These are phyloP conservation scores for Cutaneotrichosporon sp. DNA, from an alignment of 1,284 basidiomycete species.

Conservation along the genomic window DNA sequence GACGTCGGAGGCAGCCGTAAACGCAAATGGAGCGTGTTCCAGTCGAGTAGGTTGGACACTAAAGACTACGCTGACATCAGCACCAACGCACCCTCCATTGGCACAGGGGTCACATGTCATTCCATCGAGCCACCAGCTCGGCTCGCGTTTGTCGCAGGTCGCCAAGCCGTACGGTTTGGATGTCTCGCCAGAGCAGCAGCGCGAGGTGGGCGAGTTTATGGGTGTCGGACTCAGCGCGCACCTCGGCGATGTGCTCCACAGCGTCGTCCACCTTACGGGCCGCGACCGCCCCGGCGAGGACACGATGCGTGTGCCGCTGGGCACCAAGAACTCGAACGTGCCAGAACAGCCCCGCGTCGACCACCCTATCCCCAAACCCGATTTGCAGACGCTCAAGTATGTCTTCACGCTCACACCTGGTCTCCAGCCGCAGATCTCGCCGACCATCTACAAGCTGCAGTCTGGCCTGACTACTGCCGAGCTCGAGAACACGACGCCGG, in stretches of 20 bases:
- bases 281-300: conserved; percentile 33
- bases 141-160: conserved; percentile 27
- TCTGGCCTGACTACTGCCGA: conserved; percentile 31
- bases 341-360: not conserved
- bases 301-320: conserved; percentile 31
- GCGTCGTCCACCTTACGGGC: conserved; percentile 32
- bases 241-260: conserved; percentile 35
- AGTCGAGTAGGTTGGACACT: conserved; percentile 8
- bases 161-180: conserved; percentile 33
- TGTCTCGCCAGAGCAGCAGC: conserved; percentile 21
- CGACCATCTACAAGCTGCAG: conserved; percentile 37
- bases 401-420: conserved; percentile 37
- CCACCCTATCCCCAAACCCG: conserved; percentile 19
- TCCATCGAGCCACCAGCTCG: conserved; percentile 36
- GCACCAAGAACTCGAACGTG: conserved; percentile 4
- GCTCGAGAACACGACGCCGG: conserved; percentile 13
- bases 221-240: conserved; percentile 41
- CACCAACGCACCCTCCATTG: conserved; percentile 21
- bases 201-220: conserved; percentile 44
- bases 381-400: conserved; percentile 29
- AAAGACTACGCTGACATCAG: not conserved
- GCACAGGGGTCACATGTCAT: conserved; percentile 23
- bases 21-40: conserved; percentile 17
- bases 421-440: conserved; percentile 37
- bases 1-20: conserved; percentile 12